Evolutionary conservation across 257 asterid genomes (phyloP).

Genomic region (Forsythia viridissima): DNA sequence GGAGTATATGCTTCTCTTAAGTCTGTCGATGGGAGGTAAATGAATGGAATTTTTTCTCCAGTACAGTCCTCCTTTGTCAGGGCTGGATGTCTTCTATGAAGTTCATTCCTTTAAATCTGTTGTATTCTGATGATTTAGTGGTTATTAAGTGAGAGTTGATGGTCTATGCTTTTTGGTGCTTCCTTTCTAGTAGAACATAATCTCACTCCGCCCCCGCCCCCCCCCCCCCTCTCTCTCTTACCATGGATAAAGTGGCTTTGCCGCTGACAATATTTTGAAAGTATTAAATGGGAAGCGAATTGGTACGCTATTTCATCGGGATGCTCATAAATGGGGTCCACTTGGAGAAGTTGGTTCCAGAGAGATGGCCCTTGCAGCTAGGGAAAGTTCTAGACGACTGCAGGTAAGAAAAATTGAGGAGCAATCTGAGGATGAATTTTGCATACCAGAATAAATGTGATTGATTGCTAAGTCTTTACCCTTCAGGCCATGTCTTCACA

Average conservation of each 20-base stretch:
- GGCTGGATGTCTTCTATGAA: not conserved
- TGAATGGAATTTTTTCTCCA: not conserved
- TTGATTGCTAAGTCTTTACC: conserved; percentile 7
- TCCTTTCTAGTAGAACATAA: not conserved
- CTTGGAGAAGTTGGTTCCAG: conserved; percentile 46
- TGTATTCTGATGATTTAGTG: not conserved
- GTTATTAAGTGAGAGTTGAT: not conserved
- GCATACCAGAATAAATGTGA: not conserved
- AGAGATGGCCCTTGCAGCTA: conserved; percentile 79
- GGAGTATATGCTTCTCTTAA: not conserved
- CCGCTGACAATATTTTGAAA: conserved; percentile 54
- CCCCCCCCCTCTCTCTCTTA: conserved; percentile 20
- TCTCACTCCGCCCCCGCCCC: not conserved
- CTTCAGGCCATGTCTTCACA: conserved; percentile 59
- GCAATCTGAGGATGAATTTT: not conserved
- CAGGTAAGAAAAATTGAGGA: conserved; percentile 43
- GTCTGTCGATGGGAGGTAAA: not conserved
- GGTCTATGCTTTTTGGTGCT: not conserved
- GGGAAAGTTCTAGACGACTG: conserved; percentile 67
- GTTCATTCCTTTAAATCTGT: not conserved
- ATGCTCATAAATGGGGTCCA: conserved; percentile 61
- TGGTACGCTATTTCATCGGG: conserved; percentile 79
- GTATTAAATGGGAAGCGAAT: conserved; percentile 64
- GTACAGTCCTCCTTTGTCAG: not conserved
- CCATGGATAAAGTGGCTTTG: conserved; percentile 58